A percentile compares a stretch with the other conserved stretches of the same genome.
These are phyloP conservation scores for Aphanocladium album DNA, from an alignment of 2,329 filamentous ascomycete genomes.

Conservation along the genomic window DNA sequence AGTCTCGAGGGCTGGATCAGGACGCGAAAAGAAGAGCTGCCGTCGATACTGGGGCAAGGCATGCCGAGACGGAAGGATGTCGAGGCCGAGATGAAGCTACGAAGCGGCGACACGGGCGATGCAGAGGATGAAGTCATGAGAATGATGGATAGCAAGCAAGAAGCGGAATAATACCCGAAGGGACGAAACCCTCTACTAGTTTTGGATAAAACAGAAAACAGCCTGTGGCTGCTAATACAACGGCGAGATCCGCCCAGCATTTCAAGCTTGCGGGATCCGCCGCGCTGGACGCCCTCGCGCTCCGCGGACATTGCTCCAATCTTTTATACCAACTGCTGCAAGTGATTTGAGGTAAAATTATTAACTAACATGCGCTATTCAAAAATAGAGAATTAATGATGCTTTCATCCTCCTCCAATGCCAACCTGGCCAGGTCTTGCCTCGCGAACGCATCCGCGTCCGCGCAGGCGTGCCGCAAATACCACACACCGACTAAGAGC, in stretches of 20 bases:
- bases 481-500: background rate
- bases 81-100: constrained; percentile 47
- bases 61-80: constrained; percentile 57
- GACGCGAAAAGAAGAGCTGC: constrained; percentile 53
- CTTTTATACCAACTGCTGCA: background rate
- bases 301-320: background rate
- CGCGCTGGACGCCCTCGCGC: background rate
- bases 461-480: background rate
- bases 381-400: background rate
- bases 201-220: background rate
- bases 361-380: background rate
- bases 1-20: constrained; percentile 69
- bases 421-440: background rate
- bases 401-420: background rate
- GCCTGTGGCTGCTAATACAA: background rate
- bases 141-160: constrained; percentile 21
- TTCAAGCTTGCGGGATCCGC: background rate
- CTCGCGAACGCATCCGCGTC: background rate
- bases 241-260: background rate
- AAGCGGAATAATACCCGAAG: background rate
- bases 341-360: background rate
- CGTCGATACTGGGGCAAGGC: constrained; percentile 35
- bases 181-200: background rate
- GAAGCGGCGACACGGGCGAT: background rate
- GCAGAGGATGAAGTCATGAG: constrained; percentile 5